phyloP scores from a whole-genome alignment of 2,329 filamentous ascomycete genomes.

The Sclerotinia spermophila region DNA sequence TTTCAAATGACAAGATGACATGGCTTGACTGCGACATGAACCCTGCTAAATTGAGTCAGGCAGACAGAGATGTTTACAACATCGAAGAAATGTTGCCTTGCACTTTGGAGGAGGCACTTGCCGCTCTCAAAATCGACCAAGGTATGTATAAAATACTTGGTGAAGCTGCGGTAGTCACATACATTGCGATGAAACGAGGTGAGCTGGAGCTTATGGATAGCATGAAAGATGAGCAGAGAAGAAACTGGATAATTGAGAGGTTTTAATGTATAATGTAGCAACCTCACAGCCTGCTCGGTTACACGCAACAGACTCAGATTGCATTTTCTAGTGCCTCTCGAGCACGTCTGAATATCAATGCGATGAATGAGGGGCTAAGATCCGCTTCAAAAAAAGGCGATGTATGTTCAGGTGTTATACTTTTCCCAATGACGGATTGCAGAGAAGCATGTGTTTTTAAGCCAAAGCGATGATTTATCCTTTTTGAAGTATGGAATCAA shows the following conservation, averaged over 20 bases:
- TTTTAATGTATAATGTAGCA: constrained; percentile 45
- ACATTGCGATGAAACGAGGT: constrained; percentile 54
- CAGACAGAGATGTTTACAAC: constrained; percentile 49
- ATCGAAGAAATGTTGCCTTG: constrained; percentile 53
- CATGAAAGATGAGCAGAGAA: constrained; percentile 48
- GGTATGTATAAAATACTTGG: constrained; percentile 48
- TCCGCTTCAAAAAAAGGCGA: background rate
- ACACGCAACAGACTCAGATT: background rate
- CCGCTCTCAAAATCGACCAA: constrained; percentile 47
- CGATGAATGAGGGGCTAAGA: background rate
- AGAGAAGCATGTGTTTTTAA: background rate
- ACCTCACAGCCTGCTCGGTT: background rate
- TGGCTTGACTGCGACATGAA: constrained; percentile 54
- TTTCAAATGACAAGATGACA: constrained; percentile 41
- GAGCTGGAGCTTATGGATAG: constrained; percentile 51
- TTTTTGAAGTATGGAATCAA: background rate
- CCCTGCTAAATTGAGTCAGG: constrained; percentile 47
- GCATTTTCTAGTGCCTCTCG: background rate
- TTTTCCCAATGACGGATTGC: background rate
- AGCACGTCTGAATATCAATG: background rate
- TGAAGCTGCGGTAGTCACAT: constrained; percentile 51
- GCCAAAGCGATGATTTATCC: background rate
- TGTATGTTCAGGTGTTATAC: background rate
- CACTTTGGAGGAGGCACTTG: constrained; percentile 52
- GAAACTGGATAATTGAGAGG: constrained; percentile 61